Conservation (phyloP, 2,329 filamentous ascomycete genomes). For the Monilinia polystroma region DNA sequence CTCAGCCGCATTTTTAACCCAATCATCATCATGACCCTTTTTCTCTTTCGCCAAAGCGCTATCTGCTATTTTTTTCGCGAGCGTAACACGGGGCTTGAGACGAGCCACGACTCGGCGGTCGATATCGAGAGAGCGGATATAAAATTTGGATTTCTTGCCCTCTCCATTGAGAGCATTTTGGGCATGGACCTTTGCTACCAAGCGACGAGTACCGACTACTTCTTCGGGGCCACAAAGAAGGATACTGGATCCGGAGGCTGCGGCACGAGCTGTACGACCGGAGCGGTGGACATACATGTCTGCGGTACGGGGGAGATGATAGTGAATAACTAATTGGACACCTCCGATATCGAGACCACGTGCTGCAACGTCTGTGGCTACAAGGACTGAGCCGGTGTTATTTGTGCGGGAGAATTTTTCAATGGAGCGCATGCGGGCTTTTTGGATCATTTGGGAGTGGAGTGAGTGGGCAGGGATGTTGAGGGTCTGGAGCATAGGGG, state of each 20-base stretch:
- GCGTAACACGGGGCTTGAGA: slow-evolving; percentile 71
- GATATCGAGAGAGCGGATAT: slow-evolving; percentile 78
- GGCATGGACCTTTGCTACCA: slow-evolving; percentile 86
- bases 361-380: slow-evolving; percentile 92
- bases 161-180: slow-evolving; percentile 45
- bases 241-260: slow-evolving; percentile 74
- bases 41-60: slow-evolving; percentile 83
- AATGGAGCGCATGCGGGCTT: slow-evolving; percentile 87
- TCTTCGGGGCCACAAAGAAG: slow-evolving; percentile 91
- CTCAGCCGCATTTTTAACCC: slow-evolving; percentile 80
- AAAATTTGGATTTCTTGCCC: slow-evolving; percentile 55
- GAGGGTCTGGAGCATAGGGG: slow-evolving; percentile 80
- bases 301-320: slow-evolving; percentile 87
- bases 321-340: slow-evolving; percentile 89
- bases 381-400: slow-evolving; percentile 62
- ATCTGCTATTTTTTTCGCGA: slow-evolving; percentile 88
- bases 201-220: slow-evolving; percentile 75
- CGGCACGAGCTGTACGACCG: slow-evolving; percentile 85
- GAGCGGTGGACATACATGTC: slow-evolving; percentile 96
- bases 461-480: slow-evolving; percentile 73
- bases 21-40: slow-evolving; percentile 77
- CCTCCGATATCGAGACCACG: slow-evolving; percentile 89
- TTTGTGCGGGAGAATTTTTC: slow-evolving; percentile 77
- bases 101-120: slow-evolving; percentile 76
- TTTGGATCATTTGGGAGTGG: slow-evolving; percentile 94